These are phyloP conservation scores for Metschnikowia proteae DNA, from an alignment of 805 yeast species.

Conservation along the genomic window DNA sequence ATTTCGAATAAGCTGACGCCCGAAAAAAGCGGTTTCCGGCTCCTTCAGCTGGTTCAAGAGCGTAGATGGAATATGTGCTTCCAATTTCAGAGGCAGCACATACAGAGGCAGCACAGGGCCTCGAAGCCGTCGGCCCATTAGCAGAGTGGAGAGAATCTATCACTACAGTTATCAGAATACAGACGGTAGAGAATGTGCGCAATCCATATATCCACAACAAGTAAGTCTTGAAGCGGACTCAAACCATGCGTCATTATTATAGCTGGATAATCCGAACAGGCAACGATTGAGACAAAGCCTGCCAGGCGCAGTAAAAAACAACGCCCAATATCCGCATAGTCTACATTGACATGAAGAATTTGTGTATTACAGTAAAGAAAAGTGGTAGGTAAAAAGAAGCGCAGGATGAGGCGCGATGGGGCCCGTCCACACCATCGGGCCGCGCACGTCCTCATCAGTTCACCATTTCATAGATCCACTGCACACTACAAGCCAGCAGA, in stretches of 20 bases:
- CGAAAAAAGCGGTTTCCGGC: too few species aligned
- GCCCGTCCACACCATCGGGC: background rate
- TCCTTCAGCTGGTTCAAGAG: too few species aligned
- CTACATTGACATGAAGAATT: slow-evolving; percentile 3
- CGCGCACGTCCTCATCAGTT: slow-evolving; percentile 13
- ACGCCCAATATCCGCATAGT: slow-evolving; percentile 16
- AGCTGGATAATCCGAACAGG: slow-evolving; percentile 28
- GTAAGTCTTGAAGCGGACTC: slow-evolving; percentile 39
- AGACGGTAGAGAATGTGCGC: slow-evolving; percentile 29
- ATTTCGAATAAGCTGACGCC: too few species aligned
- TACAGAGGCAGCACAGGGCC: too few species aligned
- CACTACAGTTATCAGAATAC: too few species aligned
- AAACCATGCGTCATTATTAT: slow-evolving; percentile 42
- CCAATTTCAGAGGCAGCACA: too few species aligned
- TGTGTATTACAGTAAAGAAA: background rate
- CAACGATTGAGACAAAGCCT: slow-evolving; percentile 6
- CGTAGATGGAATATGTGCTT: too few species aligned
- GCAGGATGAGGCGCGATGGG: slow-evolving; percentile 2
- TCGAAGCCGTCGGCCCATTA: too few species aligned
- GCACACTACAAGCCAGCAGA: background rate
- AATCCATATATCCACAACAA: slow-evolving; percentile 43
- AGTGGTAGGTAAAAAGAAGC: background rate
- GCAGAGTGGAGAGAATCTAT: too few species aligned
- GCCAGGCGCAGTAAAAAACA: slow-evolving; percentile 9
- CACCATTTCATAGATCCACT: background rate